A percentile compares a stretch with the other conserved stretches of the same genome.
These are phyloP conservation scores for Blastobotrys muscicola DNA, from an alignment of 805 yeast species.

Conservation along the genomic window DNA sequence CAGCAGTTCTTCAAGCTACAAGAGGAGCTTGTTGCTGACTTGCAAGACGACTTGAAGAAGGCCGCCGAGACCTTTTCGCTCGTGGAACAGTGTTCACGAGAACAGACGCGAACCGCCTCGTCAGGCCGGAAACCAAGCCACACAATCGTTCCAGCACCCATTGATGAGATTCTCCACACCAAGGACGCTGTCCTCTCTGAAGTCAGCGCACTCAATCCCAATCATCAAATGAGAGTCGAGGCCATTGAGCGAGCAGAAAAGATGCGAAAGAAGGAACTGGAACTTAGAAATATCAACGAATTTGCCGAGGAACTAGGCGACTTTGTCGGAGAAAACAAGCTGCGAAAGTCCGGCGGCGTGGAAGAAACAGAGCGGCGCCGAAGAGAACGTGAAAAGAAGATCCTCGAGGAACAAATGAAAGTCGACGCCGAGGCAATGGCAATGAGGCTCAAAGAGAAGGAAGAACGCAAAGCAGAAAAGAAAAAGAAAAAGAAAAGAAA, in stretches of 20 bases:
- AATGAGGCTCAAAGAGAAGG: slow-evolving; percentile 8
- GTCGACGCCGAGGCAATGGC: slow-evolving; percentile 22
- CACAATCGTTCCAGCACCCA: slow-evolving; percentile 23
- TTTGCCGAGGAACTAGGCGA: slow-evolving; percentile 80
- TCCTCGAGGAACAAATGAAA: slow-evolving; percentile 37
- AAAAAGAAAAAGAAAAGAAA: slow-evolving; percentile 8
- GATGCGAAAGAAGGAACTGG: slow-evolving; percentile 61
- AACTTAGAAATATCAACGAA: slow-evolving; percentile 42
- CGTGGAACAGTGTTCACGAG: slow-evolving; percentile 72
- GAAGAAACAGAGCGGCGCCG: slow-evolving; percentile 74
- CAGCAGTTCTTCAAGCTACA: slow-evolving; percentile 87
- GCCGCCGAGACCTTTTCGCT: slow-evolving; percentile 75
- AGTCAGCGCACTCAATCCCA: slow-evolving; percentile 69
- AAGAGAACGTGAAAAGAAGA: slow-evolving; percentile 58
- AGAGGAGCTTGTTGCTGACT: slow-evolving; percentile 71
- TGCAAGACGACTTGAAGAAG: slow-evolving; percentile 69
- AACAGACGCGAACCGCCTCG: slow-evolving; percentile 44
- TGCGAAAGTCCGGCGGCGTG: slow-evolving; percentile 81
- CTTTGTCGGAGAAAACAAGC: slow-evolving; percentile 68
- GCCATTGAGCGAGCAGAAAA: slow-evolving; percentile 87
- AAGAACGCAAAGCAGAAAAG: slow-evolving; percentile 11
- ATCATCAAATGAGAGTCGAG: slow-evolving; percentile 75
- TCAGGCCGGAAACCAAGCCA: slow-evolving; percentile 30
- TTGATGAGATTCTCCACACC: slow-evolving; percentile 20
- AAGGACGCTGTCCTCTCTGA: slow-evolving; percentile 69